Conservation (phyloP, 2,329 filamentous ascomycete genomes). For the Diplodia sapinea region DNA sequence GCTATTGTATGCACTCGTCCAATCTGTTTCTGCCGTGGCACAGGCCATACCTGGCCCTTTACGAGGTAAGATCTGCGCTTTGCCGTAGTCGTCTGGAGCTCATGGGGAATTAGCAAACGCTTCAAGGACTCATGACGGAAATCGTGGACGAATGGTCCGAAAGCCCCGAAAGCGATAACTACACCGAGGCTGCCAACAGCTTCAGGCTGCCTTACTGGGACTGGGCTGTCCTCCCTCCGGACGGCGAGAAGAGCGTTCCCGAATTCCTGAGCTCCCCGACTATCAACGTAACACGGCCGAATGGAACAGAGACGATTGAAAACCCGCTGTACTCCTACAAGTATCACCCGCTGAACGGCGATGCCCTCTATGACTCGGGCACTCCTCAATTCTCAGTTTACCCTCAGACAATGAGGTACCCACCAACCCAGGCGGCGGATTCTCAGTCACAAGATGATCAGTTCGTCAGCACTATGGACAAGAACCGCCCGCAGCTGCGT, state of each 20-base stretch:
- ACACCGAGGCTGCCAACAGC: conserved; percentile 48
- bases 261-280: conserved; percentile 49
- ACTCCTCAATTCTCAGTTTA: conserved; percentile 21
- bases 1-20: conserved; percentile 79
- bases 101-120: conserved; percentile 46
- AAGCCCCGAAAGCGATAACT: conserved; percentile 45
- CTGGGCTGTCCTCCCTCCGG: conserved; percentile 50
- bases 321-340: conserved; percentile 57
- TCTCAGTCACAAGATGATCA: conserved; percentile 62
- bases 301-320: conserved; percentile 46
- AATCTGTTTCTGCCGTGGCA: conserved; percentile 84
- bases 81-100: neutral
- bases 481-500: conserved; percentile 34
- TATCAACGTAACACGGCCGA: conserved; percentile 52
- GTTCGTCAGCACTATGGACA: conserved; percentile 32
- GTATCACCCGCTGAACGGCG: conserved; percentile 61
- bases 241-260: conserved; percentile 34
- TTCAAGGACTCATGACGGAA: conserved; percentile 49
- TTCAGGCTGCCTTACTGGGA: conserved; percentile 57
- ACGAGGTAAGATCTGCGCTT: conserved; percentile 52
- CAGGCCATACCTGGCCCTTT: conserved; percentile 74
- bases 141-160: conserved; percentile 51
- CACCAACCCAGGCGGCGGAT: conserved; percentile 45
- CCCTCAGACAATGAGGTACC: conserved; percentile 63
- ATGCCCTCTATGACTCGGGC: conserved; percentile 61